Percentiles rank a stretch among this genome's conserved stretches.
Evolutionary conservation across 2,329 filamentous ascomycete genomes (phyloP).

Genomic region (Xylogone sp.): DNA sequence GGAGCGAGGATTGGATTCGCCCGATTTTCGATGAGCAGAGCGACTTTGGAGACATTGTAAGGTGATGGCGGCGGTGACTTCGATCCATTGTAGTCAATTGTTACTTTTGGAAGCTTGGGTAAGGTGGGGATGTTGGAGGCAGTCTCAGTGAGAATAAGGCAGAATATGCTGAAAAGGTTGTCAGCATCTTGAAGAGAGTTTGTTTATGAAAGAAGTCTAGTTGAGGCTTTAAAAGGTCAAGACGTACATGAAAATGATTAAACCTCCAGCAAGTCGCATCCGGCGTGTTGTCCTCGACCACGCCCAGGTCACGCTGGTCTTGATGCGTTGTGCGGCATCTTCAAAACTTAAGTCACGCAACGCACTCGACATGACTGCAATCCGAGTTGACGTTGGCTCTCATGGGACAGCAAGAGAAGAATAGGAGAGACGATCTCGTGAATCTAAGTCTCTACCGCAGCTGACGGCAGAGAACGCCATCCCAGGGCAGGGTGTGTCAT

Average conservation of each 20-base stretch:
- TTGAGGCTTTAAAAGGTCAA: neutral
- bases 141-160: constrained; percentile 15
- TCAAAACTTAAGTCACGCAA: constrained; percentile 23
- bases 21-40: constrained; percentile 52
- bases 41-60: constrained; percentile 34
- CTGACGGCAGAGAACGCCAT: too few species aligned
- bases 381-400: neutral
- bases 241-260: constrained; percentile 22
- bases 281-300: constrained; percentile 26
- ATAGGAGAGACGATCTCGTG: too few species aligned
- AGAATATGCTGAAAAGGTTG: constrained; percentile 8
- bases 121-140: constrained; percentile 8
- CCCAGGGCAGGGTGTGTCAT: too few species aligned
- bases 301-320: constrained; percentile 12
- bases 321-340: constrained; percentile 23
- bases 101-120: constrained; percentile 15
- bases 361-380: neutral
- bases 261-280: constrained; percentile 20
- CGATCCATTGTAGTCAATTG: constrained; percentile 16
- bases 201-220: too few species aligned
- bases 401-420: neutral
- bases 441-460: too few species aligned
- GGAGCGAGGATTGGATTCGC: constrained; percentile 46
- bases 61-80: constrained; percentile 7
- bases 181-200: constrained; percentile 1